A percentile compares a stretch with the other conserved stretches of the same genome.
Conservation (phyloP, 495 filamentous ascomycete species). For the Glonium stellatum region DNA sequence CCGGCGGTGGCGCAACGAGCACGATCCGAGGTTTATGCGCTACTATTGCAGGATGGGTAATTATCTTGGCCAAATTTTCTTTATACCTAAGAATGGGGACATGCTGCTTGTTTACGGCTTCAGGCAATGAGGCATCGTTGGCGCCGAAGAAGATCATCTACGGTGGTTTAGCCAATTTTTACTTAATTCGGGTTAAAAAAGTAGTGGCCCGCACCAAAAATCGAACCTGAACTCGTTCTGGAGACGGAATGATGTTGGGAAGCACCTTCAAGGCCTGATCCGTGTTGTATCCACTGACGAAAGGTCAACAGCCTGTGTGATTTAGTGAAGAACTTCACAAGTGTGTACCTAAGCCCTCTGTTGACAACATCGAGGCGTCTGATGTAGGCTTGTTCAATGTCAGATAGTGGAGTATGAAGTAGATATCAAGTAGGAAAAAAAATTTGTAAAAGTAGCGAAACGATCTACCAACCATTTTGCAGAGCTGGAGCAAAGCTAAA, state of each 20-base stretch:
- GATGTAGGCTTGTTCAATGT: constrained; percentile 46
- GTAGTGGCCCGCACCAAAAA: constrained; percentile 53
- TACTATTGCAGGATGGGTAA: constrained; percentile 58
- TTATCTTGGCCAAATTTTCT: constrained; percentile 60
- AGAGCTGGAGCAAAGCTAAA: constrained; percentile 68
- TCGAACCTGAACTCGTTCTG: constrained; percentile 49
- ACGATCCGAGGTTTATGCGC: constrained; percentile 68
- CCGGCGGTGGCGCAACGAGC: constrained; percentile 69
- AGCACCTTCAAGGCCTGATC: constrained; percentile 54
- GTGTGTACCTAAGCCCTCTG: constrained; percentile 52
- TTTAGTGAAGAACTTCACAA: not conserved
- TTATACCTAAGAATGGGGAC: constrained; percentile 67
- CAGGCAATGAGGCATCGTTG: constrained; percentile 69
- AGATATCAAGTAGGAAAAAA: not conserved
- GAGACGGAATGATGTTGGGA: constrained; percentile 51
- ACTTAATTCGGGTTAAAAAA: no score
- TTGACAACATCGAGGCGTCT: constrained; percentile 62
- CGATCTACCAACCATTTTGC: constrained; percentile 52
- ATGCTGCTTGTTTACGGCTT: constrained; percentile 54
- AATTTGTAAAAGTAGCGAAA: not conserved
- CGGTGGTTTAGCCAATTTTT: not conserved
- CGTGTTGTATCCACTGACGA: constrained; percentile 60
- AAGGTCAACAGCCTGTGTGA: constrained; percentile 4
- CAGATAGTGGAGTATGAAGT: not conserved
- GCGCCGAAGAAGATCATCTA: constrained; percentile 79